phyloP scores from a whole-genome alignment of 495 filamentous ascomycete genomes.

The Chaetomium tenue region DNA sequence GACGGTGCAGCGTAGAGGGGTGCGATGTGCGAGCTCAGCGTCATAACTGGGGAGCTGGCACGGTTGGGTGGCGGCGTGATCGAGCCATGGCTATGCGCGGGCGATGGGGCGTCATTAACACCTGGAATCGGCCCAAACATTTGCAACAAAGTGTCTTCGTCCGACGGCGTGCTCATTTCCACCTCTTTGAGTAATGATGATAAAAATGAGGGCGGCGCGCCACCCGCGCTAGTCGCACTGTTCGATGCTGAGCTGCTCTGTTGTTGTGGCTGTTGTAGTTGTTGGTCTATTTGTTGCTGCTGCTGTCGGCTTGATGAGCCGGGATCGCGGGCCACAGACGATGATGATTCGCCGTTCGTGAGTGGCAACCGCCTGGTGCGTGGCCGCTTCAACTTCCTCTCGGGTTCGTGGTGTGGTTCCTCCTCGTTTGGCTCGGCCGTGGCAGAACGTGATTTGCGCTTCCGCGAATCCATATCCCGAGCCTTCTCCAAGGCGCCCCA shows the following conservation, averaged over 20 bases:
- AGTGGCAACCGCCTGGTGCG: slow-evolving; percentile 55
- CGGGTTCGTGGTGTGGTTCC: slow-evolving; percentile 58
- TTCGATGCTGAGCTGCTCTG: slow-evolving; percentile 23
- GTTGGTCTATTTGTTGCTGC: slow-evolving; percentile 46
- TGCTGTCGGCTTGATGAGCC: slow-evolving; percentile 16
- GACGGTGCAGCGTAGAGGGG: slow-evolving; percentile 60
- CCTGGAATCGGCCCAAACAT: slow-evolving; percentile 48
- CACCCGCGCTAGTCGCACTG: slow-evolving; percentile 10
- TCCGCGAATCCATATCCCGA: slow-evolving; percentile 64
- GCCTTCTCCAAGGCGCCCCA: slow-evolving; percentile 90
- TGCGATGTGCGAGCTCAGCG: slow-evolving; percentile 61
- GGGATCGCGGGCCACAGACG: slow-evolving; percentile 23
- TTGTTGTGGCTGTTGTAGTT: slow-evolving; percentile 31
- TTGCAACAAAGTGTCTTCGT: slow-evolving; percentile 53
- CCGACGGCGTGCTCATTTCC: slow-evolving; percentile 60
- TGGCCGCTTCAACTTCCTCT: slow-evolving; percentile 80
- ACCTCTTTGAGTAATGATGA: slow-evolving; percentile 84
- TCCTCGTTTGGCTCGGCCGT: slow-evolving; percentile 67
- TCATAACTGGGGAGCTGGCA: slow-evolving; percentile 63
- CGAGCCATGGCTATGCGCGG: slow-evolving; percentile 64
- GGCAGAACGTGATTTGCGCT: slow-evolving; percentile 71
- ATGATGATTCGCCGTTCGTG: slow-evolving; percentile 40
- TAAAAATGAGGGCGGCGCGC: slow-evolving; percentile 63
- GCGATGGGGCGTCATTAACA: slow-evolving; percentile 55
- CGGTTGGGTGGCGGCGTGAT: slow-evolving; percentile 65